Base-by-base conservation (phyloP, 139 green algal genomes). In the Axilococcus clingmanii region DNA sequence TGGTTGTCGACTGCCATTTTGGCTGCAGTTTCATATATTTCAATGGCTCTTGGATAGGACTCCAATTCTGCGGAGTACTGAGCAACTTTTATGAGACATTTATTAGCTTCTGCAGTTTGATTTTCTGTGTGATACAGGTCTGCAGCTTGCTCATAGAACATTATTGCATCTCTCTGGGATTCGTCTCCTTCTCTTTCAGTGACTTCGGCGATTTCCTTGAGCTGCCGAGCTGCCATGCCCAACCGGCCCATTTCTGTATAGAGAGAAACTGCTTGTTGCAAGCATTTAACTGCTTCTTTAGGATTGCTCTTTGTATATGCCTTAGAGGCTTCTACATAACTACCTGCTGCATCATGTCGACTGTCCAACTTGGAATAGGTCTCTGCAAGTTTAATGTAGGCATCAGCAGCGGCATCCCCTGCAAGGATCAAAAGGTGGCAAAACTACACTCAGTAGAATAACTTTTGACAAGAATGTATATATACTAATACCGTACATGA, bases 231-330 rank as follows among this genome's bases (percentile, higher is more conserved):
- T 8, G 91, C 87, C 86, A 95, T 94, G 55, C 81, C 81, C 4
- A 98, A 65, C 3, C 89, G 69, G 4, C 91, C 91, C 72, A 96
- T 87, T 42, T 98, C 91, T 11, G 83, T 95, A 65, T 94, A 97
- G 0, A 88, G 42, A 4, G 76, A 69, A 1, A 95, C 75, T 0
- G 88, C 88, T 14, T 82, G 61, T 20, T 79, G 68, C 28, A 94
- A 51, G 40, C 50, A 72, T 1, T 46, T 30, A 30, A 82, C 20
- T 2, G 69, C 65, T 24, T 71, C 49, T 42, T 37, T 40, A 28
- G 72, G 64, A 48, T 74, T 79, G n/a, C 54, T 33, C 62, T 95
- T 95, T 47, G 83, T 81, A 43, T 80, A 80, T 14, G 67, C 76
- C 52, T 88, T 94, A 2, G 80, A 69, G 6, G 87, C 91, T 58